A percentile compares a stretch with the other conserved stretches of the same genome.
Conservation (phyloP, 1,139 yeast species). For the Hanseniaspora gamundiae region DNA sequence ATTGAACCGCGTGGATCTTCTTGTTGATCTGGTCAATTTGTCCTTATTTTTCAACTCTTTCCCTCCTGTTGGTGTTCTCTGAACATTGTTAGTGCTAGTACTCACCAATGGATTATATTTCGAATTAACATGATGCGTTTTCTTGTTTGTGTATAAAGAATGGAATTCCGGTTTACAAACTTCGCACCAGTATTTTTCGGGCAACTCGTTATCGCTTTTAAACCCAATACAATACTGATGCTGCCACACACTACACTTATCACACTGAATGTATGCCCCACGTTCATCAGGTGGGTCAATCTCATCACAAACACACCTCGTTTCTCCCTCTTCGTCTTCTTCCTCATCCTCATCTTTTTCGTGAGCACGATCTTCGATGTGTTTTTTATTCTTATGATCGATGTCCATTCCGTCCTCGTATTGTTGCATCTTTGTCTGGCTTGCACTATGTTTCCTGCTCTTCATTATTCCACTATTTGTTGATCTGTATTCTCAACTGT, state of each 20-base stretch:
- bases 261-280: conserved; percentile 72
- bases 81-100: conserved; percentile 13
- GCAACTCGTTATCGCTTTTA: conserved; percentile 58
- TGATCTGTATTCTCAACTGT: neutral
- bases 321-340: conserved; percentile 57
- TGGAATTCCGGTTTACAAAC: conserved; percentile 77
- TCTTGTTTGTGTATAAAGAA: conserved; percentile 28
- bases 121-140: conserved; percentile 1
- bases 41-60: neutral
- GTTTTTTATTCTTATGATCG: neutral
- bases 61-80: conserved; percentile 9
- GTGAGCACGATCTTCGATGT: conserved; percentile 10
- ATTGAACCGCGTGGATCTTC: conserved; percentile 10
- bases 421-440: neutral
- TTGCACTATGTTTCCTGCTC: neutral
- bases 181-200: conserved; percentile 92
- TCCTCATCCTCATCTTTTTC: conserved; percentile 21
- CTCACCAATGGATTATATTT: conserved; percentile 28
- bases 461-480: neutral
- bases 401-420: neutral
- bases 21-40: conserved; percentile 13
- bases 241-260: conserved; percentile 90
- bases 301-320: conserved; percentile 82
- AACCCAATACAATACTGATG: conserved; percentile 94
- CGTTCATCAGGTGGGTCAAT: conserved; percentile 35